Evolutionary conservation across 176 grass and related monocot species (phyloP), one percentile per base, ranked within the genome.

Genomic region (Pontederia paniculata): DNA sequence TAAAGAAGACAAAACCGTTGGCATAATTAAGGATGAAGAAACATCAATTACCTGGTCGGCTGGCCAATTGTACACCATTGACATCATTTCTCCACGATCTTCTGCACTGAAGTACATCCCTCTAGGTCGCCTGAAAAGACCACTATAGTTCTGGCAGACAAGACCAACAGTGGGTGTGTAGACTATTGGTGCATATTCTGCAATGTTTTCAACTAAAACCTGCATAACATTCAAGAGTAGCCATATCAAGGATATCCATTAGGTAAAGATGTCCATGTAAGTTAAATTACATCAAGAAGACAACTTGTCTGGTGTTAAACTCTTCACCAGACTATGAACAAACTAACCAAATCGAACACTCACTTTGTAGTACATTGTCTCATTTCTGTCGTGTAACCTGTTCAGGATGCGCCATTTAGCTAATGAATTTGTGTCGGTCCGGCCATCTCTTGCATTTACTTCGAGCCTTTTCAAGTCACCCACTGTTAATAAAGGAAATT

Each of bases 31-130:
- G n/a, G n/a, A n/a, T n/a, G n/a, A 52, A 55, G 41, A 73, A 60
- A 57, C 42, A 68, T 57, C 14, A 45, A 48, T 16, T 58, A 87
- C 91, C 79, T 97, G 86, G 63, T 97, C 93, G 77, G 93, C 71
- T 81, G 86, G 93, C 93, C 93, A 91, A 70, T 97, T 97, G 66
- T 97, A 97, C 62, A 97, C 93, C 93, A 97, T 97, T 48, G 93
- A 97, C 93, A 97, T 97, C 93, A 97, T 97, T 63, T 88, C 86
- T 20, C 83, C 93, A 65, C 75, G 83, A 75, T 97, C 83, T 71
- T 73, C 80, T 63, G 86, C 80, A 74, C 80, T 88, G 77, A 97
- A 97, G 62, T 90, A 97, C 93, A 97, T 97, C 59, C 86, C 93
- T 21, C 93, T 65, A 60, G 93, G 93, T 43, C 93, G 73, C 72